Percentiles rank a stretch among this genome's conserved stretches.
These are phyloP conservation scores for Hagleromyces aurorensis DNA, from an alignment of 805 yeast genomes.

Conservation along the genomic window DNA sequence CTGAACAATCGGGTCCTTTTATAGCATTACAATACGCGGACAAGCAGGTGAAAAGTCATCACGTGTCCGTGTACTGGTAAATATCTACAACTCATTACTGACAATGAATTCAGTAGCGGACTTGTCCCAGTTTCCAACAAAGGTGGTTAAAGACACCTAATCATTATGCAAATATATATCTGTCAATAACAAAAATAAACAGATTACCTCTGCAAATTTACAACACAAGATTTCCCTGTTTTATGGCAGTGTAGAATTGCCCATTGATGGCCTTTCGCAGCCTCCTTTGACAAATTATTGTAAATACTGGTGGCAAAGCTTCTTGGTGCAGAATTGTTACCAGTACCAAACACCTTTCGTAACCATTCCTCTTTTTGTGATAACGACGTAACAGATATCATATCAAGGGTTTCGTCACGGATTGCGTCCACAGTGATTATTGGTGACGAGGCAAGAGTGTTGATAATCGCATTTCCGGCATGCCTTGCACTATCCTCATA, in stretches of 20 bases:
- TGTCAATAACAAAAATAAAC: too few species aligned
- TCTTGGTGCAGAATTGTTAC: constrained; percentile 70
- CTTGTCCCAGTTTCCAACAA: too few species aligned
- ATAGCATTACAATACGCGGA: too few species aligned
- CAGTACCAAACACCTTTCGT: constrained; percentile 68
- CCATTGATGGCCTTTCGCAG: constrained; percentile 61
- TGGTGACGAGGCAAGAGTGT: constrained; percentile 56
- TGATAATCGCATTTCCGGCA: constrained; percentile 48
- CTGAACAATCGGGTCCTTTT: too few species aligned
- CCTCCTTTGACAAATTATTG: constrained; percentile 65
- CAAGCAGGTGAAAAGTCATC: too few species aligned
- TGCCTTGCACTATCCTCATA: constrained; percentile 64
- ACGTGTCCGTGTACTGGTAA: too few species aligned
- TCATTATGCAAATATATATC: too few species aligned
- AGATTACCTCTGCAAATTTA: constrained; percentile 51
- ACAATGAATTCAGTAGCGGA: too few species aligned
- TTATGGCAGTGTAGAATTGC: constrained; percentile 74
- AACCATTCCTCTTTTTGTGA: constrained; percentile 68
- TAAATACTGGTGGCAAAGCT: constrained; percentile 72
- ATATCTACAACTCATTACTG: too few species aligned
- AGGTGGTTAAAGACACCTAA: too few species aligned
- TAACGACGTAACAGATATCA: constrained; percentile 71
- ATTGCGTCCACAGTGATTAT: constrained; percentile 68
- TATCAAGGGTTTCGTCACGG: constrained; percentile 76
- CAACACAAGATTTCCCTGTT: constrained; percentile 58